Evolutionary conservation across 73 alveolate species (phyloP), one percentile per base, ranked within the genome.

Genomic region (Durusdinium trenchii): DNA sequence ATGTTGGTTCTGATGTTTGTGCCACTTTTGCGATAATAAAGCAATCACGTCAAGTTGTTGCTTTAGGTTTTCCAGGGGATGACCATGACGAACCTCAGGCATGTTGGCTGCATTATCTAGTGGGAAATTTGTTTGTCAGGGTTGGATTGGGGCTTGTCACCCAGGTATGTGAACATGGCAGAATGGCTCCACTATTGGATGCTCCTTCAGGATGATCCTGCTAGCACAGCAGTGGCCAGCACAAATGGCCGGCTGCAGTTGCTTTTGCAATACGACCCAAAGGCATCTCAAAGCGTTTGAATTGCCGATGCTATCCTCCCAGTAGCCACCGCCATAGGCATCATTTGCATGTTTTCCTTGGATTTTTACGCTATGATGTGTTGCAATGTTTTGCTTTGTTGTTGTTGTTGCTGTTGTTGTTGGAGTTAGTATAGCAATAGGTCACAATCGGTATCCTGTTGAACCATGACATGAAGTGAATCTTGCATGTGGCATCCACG

Each of bases 171-270:
- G 5, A 32, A n/a, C 48, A 32, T 35, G 12, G 75, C 45, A 48
- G 94, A 83, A 50, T 83, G 94, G 94, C 36, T 83, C 48, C 71
- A 83, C 75, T 83, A 83, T 42, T 83, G 94, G 94, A 50, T 54
- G 20, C 73, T 83, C 32, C 94, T n/a, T 46, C 18, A 35, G 52
- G 67, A 32, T 5, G 94, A 48, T 38, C 75, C 87, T 30, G 38
- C 51, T 3, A 30, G 48, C 10, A 18, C 87, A 4, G 3, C 36
- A 38, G 54, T 78, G 40, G 61, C 36, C 26, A 60, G 45, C 20
- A 7, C 45, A 42, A 83, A 48, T 36, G 94, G 48, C 36, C 94
- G 94, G 28, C 40, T 83, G 71, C 94, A 54, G 71, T 40, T 48
- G 48, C 73, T 51, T 28, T 26, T 83, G 52, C 75, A 48, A 30